Conservation (phyloP, 371 early-diverging fungal genomes). For the Lichtheimia corymbifera region DNA sequence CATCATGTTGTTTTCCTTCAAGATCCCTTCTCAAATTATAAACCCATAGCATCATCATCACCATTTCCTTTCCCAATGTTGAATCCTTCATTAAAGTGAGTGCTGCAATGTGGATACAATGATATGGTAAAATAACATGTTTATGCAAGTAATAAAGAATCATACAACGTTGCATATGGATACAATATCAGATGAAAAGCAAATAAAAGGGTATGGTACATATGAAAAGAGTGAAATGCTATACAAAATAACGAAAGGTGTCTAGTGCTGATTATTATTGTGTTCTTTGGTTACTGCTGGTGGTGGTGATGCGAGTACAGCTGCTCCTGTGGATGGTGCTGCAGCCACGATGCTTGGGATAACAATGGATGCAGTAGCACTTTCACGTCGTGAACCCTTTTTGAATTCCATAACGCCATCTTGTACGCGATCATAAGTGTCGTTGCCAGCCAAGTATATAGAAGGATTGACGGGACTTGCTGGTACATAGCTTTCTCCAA, state of each 20-base stretch:
- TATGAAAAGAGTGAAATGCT: not conserved
- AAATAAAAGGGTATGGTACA: conserved; percentile 1
- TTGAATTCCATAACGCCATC: not conserved
- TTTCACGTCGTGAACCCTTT: not conserved
- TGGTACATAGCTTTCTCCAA: conserved; percentile 10
- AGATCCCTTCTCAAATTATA: too few relatives aligned
- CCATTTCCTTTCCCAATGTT: too few relatives aligned
- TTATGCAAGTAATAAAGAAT: too few relatives aligned
- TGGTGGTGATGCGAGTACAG: not conserved
- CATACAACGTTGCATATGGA: too few relatives aligned
- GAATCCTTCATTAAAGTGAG: too few relatives aligned
- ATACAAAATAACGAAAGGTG: not conserved
- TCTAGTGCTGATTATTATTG: too few relatives aligned
- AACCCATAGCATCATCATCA: too few relatives aligned
- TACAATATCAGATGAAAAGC: not conserved
- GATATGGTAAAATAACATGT: too few relatives aligned
- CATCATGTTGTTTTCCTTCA: too few relatives aligned
- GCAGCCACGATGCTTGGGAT: conserved; percentile 12
- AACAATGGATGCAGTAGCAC: conserved; percentile 9
- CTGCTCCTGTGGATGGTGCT: conserved; percentile 8
- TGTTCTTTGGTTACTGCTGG: too few relatives aligned
- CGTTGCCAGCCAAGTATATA: conserved; percentile 28
- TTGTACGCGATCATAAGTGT: not conserved
- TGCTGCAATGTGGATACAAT: too few relatives aligned
- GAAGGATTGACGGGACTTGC: conserved; percentile 10